phyloP scores from a whole-genome alignment of 1,139 yeast species.

The Pneumocystis wakefieldiae region DNA sequence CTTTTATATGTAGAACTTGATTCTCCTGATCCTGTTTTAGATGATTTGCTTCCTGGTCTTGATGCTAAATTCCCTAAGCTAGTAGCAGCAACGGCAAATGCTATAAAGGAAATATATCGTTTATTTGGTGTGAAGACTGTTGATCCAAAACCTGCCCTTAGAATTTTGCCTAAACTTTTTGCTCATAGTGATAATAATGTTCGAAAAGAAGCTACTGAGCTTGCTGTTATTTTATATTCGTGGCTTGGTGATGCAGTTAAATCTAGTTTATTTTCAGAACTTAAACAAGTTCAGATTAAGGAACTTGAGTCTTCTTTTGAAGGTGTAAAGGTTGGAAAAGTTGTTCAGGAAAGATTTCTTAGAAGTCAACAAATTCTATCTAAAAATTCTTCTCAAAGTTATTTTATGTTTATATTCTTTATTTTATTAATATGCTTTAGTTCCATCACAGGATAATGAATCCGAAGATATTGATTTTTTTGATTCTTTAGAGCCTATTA shows the following conservation, averaged over 20 bases:
- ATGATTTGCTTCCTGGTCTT: slow-evolving; percentile 48
- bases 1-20: slow-evolving; percentile 51
- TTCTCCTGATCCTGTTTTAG: slow-evolving; percentile 50
- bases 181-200: slow-evolving; percentile 81
- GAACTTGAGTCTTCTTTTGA: slow-evolving; percentile 63
- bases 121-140: slow-evolving; percentile 61
- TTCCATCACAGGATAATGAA: slow-evolving; percentile 12
- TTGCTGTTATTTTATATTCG: slow-evolving; percentile 56
- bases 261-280: slow-evolving; percentile 44
- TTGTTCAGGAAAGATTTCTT: slow-evolving; percentile 44
- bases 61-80: slow-evolving; percentile 61
- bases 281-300: slow-evolving; percentile 85
- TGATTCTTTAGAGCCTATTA: slow-evolving; percentile 42
- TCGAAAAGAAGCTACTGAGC: slow-evolving; percentile 57
- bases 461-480: slow-evolving; percentile 33
- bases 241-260: slow-evolving; percentile 63
- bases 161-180: slow-evolving; percentile 51
- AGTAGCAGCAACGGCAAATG: slow-evolving; percentile 51
- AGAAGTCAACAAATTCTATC: slow-evolving; percentile 32
- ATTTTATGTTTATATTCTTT: slow-evolving; percentile 15
- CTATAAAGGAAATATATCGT: slow-evolving; percentile 41
- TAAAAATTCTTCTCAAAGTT: slow-evolving; percentile 14
- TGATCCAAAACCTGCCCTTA: slow-evolving; percentile 45
- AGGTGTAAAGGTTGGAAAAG: slow-evolving; percentile 31
- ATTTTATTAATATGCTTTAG: slow-evolving; percentile 12